Evolutionary conservation across 2,329 filamentous ascomycete genomes (phyloP).

Genomic region (Exophiala sp.): DNA sequence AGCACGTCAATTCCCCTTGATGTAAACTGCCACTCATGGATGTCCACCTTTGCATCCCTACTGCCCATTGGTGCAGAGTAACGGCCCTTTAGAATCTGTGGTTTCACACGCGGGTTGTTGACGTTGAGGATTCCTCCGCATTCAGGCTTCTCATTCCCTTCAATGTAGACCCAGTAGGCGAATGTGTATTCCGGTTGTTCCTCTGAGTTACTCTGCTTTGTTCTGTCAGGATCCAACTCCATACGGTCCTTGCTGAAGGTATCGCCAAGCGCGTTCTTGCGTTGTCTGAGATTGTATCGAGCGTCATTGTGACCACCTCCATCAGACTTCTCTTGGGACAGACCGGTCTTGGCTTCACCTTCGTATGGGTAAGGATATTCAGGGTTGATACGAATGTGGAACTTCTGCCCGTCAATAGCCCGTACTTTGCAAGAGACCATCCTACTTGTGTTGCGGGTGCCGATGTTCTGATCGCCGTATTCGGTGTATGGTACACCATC

Average conservation of each 20-base stretch:
- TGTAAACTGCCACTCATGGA: slow-evolving; percentile 3
- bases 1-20: slow-evolving; percentile 17
- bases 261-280: too few relatives aligned
- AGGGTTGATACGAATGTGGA: slow-evolving; percentile 12
- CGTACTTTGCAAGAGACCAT: slow-evolving; percentile 3
- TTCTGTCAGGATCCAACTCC: too few relatives aligned
- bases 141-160: slow-evolving; percentile 13
- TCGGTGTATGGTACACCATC: slow-evolving; percentile 12
- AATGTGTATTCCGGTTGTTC: slow-evolving; percentile 1
- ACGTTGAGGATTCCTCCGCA: not conserved
- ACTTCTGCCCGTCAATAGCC: slow-evolving; percentile 9
- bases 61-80: not conserved
- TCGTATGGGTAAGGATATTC: slow-evolving; percentile 5
- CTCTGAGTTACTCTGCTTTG: too few relatives aligned
- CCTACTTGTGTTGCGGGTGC: not conserved
- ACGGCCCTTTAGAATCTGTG: not conserved
- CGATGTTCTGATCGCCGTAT: slow-evolving; percentile 11
- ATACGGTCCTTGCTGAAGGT: too few relatives aligned
- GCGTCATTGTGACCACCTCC: not conserved
- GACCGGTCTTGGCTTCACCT: not conserved
- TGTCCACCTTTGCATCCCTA: not conserved
- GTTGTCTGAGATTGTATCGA: slow-evolving; percentile 3
- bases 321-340: not conserved
- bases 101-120: not conserved
- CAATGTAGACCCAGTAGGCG: slow-evolving; percentile 12